Evolutionary conservation across 805 yeast genomes (phyloP), one percentile per base, ranked within the genome.

Genomic region (Suhomyces prunicola): DNA sequence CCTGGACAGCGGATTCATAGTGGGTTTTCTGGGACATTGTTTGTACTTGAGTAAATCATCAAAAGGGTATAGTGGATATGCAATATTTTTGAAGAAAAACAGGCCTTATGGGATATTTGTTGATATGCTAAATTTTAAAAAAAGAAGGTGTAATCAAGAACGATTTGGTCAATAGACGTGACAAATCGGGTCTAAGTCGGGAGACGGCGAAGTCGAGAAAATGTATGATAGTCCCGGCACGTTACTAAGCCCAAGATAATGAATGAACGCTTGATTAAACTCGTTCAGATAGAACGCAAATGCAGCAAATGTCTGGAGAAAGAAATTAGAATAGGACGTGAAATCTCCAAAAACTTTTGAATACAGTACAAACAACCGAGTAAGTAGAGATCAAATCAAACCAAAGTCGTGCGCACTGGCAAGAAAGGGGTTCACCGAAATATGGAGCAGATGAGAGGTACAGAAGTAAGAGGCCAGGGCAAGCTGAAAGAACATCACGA

Each of bases 1-100:
- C 90, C 60, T 84, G 84, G 3, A 90, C 91, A 2, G 96, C 96
- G 36, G 70, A 62, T 57, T 67, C 74, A 59, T 73, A 74, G 59
- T 52, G 59, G 51, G 50, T 48, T n/a, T 27, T 39, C 46, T 40
- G 45, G 29, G 46, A 44, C 50, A 40, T 48, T 42, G 17, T 42
- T 42, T 12, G 17, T 17, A 39, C 24, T 24, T 39, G 41, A 15
- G 22, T 39, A 42, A 42, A 42, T 42, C 46, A 42, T 42, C 46
- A 42, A 42, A 23, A 39, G 42, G 42, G 24, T 39, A 39, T 39
- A 39, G 17, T 39, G 24, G 42, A 39, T 39, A 42, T 42, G 46
- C 46, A 42, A 42, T 42, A 42, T 4, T 39, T 17, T 33, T 19
- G 17, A 33, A 39, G 9, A 36, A n/a, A 8, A 39, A 39, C 12